These are phyloP conservation scores for Apiotrichum porosum DNA, from an alignment of 1,284 basidiomycete species.

Conservation along the genomic window DNA sequence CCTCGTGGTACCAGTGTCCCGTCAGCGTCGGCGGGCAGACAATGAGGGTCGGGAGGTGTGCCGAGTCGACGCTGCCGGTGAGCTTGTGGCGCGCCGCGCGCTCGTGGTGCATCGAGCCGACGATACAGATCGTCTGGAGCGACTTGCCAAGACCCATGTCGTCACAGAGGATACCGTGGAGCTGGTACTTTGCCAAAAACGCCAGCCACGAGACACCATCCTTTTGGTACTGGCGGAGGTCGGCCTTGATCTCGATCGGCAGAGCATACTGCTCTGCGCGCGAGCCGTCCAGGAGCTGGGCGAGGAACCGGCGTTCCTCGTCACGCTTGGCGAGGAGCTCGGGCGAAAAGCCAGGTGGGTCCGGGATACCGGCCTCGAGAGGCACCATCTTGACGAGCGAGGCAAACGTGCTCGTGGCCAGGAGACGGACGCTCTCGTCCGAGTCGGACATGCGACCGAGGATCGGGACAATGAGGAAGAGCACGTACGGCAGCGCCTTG, in stretches of 20 bases:
- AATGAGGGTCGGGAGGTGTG: slow-evolving; percentile 89
- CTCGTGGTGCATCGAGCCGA: slow-evolving; percentile 90
- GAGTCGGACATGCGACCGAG: slow-evolving; percentile 96
- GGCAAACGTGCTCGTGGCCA: slow-evolving; percentile 94
- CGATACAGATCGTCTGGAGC: slow-evolving; percentile 94
- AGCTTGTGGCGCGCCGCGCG: slow-evolving; percentile 65
- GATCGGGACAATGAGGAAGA: slow-evolving; percentile 94
- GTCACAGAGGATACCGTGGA: slow-evolving; percentile 97
- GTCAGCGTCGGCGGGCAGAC: slow-evolving; percentile 95
- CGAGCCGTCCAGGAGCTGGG: slow-evolving; percentile 87
- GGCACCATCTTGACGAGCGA: slow-evolving; percentile 99
- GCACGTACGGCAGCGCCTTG: slow-evolving; percentile 92
- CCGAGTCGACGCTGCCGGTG: slow-evolving; percentile 68
- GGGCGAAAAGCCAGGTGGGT: slow-evolving; percentile 85
- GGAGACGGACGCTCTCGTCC: slow-evolving; percentile 83
- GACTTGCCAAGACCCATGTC: slow-evolving; percentile 99
- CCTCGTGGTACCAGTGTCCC: slow-evolving; percentile 98
- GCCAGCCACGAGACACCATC: slow-evolving; percentile 99
- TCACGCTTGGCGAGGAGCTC: slow-evolving; percentile 84
- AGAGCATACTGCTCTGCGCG: slow-evolving; percentile 90
- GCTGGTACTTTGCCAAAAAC: slow-evolving; percentile 90
- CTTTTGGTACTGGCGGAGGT: slow-evolving; percentile 93
- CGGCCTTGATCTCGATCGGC: slow-evolving; percentile 85
- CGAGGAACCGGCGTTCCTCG: slow-evolving; percentile 84
- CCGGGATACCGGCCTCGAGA: slow-evolving; percentile 92